Evolutionary conservation across 2,329 filamentous ascomycete genomes (phyloP).

Genomic region (Alternaria rosae): DNA sequence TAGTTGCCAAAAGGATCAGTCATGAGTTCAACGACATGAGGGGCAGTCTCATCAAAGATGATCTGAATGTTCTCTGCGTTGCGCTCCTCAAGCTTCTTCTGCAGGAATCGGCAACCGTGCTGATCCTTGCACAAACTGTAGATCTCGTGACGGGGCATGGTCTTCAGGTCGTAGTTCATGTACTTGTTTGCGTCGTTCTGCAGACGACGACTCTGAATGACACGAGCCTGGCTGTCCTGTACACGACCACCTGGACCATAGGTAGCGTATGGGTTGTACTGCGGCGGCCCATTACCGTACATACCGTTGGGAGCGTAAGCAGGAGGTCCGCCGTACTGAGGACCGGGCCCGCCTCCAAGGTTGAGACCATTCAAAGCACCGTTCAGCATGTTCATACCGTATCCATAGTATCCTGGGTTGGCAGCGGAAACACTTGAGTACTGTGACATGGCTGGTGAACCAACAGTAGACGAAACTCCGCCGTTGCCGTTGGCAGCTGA

Average conservation of each 20-base stretch:
- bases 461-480: slow-evolving; percentile 32
- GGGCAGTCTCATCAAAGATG: slow-evolving; percentile 93
- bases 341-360: slow-evolving; percentile 33
- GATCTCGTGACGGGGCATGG: slow-evolving; percentile 77
- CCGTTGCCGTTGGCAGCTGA: slow-evolving; percentile 31
- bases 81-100: slow-evolving; percentile 95
- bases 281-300: slow-evolving; percentile 30
- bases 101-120: slow-evolving; percentile 94
- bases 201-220: slow-evolving; percentile 77
- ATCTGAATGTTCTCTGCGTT: slow-evolving; percentile 83
- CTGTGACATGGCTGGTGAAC: slow-evolving; percentile 43
- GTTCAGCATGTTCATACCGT: slow-evolving; percentile 68
- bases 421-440: slow-evolving; percentile 34
- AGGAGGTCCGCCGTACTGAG: slow-evolving; percentile 50
- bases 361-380: slow-evolving; percentile 72
- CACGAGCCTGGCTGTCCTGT: slow-evolving; percentile 77
- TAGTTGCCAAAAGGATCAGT: slow-evolving; percentile 99
- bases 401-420: slow-evolving; percentile 57
- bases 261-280: slow-evolving; percentile 42
- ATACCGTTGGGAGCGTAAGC: slow-evolving; percentile 32
- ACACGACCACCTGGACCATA: slow-evolving; percentile 59
- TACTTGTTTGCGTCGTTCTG: slow-evolving; percentile 76
- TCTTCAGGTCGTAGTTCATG: slow-evolving; percentile 81
- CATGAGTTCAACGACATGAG: slow-evolving; percentile 97
- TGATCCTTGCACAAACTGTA: slow-evolving; percentile 96